Base-by-base conservation (phyloP, 2,329 filamentous ascomycete species). In the Blastomyces silverae region DNA sequence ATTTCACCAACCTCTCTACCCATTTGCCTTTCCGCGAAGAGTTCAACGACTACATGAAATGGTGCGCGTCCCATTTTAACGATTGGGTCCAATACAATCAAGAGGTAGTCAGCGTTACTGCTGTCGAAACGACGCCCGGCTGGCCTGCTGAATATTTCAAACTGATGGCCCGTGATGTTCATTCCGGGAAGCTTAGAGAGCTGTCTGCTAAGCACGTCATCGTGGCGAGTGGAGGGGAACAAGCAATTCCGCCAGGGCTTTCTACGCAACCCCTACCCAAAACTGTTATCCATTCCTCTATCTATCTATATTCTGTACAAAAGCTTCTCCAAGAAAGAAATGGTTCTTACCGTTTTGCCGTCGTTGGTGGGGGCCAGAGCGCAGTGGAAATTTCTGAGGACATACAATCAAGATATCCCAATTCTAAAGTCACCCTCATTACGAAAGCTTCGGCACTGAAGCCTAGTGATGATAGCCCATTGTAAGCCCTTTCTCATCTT, bases 311-410 rank as follows among this genome's bases (percentile, higher is more conserved):
- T 6, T 69, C 69, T 20, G 67, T 80, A 20, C 77, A 77, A 1
- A 67, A 69, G 22, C 64, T 80, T 48, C 68, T 81, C 58, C 76
- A 73, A 48, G 74, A 82, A 55, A 71, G 72, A 53, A 69, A 71
- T 46, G 72, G 73, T 31, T 68, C 81, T 1, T 90, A 91, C 76
- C 86, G 85, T 20, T 87, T 97, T 62, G 92, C 91, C 10, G 89
- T 97, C 13, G 82, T 97, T 52, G 93, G 93, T 10, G 90, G 87
- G 58, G 93, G 94, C 0, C 93, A 99, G 80, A 95, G 90, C 75
- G 92, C 92, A 2, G 93, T 93, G 11, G 93, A 99, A 80, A 96
- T 97, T 72, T 97, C 95, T 80, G 89, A 91, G 79, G 92, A 96
- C 76, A 80, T 97, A 61, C 89, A 93, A 72, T 83, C 81, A 50